Evolutionary conservation across 257 asterid species (phyloP).

Genomic region (Plantago elongata): DNA sequence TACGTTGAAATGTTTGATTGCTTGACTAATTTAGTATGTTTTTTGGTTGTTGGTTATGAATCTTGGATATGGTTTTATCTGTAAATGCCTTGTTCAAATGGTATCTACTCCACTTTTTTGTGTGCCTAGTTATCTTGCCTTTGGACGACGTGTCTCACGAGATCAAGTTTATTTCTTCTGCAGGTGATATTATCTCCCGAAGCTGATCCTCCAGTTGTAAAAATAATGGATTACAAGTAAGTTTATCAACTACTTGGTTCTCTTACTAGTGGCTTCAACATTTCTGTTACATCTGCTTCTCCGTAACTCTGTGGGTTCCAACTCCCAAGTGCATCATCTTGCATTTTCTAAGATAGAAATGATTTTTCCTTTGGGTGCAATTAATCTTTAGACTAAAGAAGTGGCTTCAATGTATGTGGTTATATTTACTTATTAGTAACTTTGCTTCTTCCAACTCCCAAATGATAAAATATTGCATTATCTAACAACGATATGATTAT

Average conservation of each 20-base stretch:
- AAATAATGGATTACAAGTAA: constrained; percentile 94
- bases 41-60: too few relatives aligned
- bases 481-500: background rate
- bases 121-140: too few relatives aligned
- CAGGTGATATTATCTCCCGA: constrained; percentile 96
- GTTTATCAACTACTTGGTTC: constrained; percentile 18
- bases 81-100: too few relatives aligned
- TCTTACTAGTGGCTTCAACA: background rate
- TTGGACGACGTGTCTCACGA: background rate
- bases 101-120: too few relatives aligned
- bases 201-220: constrained; percentile 92
- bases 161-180: constrained; percentile 18
- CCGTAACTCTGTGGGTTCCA: background rate
- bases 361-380: background rate
- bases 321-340: constrained; percentile 1
- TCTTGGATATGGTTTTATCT: too few relatives aligned
- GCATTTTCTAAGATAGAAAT: too few relatives aligned
- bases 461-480: constrained; percentile 1
- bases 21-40: too few relatives aligned
- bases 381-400: constrained; percentile 4
- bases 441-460: background rate
- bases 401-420: background rate
- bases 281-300: background rate
- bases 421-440: background rate
- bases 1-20: background rate